Conservation (phyloP, 345 rosid species). For the Kandelia obovata region DNA sequence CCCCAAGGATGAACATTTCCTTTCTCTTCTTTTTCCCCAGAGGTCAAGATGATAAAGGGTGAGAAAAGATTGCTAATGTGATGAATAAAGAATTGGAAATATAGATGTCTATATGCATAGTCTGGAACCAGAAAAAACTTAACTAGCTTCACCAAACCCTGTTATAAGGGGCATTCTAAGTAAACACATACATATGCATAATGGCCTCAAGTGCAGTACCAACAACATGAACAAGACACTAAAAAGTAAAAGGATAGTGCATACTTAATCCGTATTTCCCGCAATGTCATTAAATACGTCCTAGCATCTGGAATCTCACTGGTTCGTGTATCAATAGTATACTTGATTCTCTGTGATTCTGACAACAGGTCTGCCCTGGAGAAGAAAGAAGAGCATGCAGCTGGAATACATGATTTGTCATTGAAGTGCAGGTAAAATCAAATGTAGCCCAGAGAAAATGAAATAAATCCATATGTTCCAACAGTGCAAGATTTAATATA, state of each 20-base stretch:
- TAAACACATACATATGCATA: background rate
- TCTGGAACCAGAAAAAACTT: background rate
- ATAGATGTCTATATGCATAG: background rate
- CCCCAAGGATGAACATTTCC: no score
- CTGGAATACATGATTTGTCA: slow-evolving; percentile 12
- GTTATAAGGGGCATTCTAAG: background rate
- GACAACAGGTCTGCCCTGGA: slow-evolving; percentile 86
- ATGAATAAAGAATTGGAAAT: background rate
- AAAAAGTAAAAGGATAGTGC: slow-evolving; percentile 11
- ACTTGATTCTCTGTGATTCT: slow-evolving; percentile 72
- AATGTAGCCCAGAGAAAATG: slow-evolving; percentile 1
- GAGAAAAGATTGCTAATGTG: no score
- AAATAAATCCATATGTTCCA: no score
- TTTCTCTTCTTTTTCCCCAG: background rate
- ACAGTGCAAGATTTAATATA: no score
- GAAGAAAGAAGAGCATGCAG: slow-evolving; percentile 9
- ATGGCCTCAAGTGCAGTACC: background rate
- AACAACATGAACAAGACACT: slow-evolving; percentile 1
- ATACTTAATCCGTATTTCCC: slow-evolving; percentile 75
- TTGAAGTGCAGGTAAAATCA: background rate
- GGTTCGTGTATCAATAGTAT: slow-evolving; percentile 60
- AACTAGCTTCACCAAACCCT: background rate
- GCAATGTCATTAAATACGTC: slow-evolving; percentile 63
- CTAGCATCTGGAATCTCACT: slow-evolving; percentile 84
- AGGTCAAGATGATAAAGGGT: background rate